Percentiles rank a stretch among this genome's conserved stretches.
These are phyloP conservation scores for Arthroderma sp. DNA, from an alignment of 2,329 filamentous ascomycete species.

Conservation along the genomic window DNA sequence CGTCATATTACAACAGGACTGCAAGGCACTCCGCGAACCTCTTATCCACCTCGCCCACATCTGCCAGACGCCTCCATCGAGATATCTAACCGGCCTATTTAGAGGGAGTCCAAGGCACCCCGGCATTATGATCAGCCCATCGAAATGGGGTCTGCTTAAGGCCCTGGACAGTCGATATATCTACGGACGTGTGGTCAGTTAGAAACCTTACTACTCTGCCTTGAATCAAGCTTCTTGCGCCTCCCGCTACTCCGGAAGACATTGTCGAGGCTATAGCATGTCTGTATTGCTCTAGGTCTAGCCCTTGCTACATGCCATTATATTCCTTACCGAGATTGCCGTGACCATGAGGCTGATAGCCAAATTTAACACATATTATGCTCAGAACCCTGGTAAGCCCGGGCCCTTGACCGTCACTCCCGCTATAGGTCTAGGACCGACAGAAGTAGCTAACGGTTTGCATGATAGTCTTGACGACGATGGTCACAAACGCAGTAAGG, in stretches of 20 bases:
- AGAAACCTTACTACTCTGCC: background rate
- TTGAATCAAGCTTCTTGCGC: background rate
- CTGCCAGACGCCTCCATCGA: background rate
- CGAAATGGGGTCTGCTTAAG: constrained; percentile 33
- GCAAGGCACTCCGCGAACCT: background rate
- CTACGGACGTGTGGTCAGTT: constrained; percentile 34
- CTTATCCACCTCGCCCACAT: background rate
- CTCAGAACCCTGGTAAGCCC: constrained; percentile 63
- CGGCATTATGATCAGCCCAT: constrained; percentile 30
- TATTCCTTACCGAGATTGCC: constrained; percentile 80
- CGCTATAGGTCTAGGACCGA: background rate
- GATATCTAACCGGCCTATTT: background rate
- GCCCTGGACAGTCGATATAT: constrained; percentile 38
- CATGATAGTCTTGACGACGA: constrained; percentile 74
- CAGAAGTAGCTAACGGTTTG: background rate
- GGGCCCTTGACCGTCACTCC: background rate
- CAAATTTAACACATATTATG: constrained; percentile 91
- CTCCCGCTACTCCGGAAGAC: background rate
- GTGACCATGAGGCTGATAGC: constrained; percentile 69
- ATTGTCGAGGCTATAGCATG: background rate
- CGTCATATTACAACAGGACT: constrained; percentile 1
- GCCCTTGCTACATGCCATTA: constrained; percentile 75
- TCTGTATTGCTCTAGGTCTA: constrained; percentile 30
- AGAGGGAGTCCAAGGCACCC: background rate
- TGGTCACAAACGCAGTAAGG: constrained; percentile 89